phyloP scores from a whole-genome alignment of 768 basidiomycete species.

The Mycena rosella region DNA sequence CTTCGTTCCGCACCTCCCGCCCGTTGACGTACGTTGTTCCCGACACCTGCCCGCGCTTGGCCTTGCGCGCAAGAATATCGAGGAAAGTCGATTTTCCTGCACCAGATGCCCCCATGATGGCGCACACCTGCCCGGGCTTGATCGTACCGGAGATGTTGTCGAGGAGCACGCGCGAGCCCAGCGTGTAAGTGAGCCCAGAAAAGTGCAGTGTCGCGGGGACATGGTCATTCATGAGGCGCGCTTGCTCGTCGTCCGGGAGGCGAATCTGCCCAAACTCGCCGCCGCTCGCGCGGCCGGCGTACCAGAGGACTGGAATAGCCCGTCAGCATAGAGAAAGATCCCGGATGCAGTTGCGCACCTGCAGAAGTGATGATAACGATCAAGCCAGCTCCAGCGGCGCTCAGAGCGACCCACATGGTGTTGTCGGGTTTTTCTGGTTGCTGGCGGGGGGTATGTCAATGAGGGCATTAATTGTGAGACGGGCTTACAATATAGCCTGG shows the following conservation, averaged over 20 bases:
- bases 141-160: slow-evolving; percentile 86
- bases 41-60: slow-evolving; percentile 81
- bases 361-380: slow-evolving; percentile 79
- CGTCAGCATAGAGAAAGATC: slow-evolving; percentile 2
- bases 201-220: slow-evolving; percentile 96
- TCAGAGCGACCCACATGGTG: slow-evolving; percentile 85
- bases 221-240: slow-evolving; percentile 93
- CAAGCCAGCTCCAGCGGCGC: slow-evolving; percentile 81
- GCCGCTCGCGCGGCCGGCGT: slow-evolving; percentile 81
- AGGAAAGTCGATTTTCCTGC: slow-evolving; percentile 97
- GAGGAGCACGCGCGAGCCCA: slow-evolving; percentile 78
- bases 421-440: slow-evolving; percentile 87
- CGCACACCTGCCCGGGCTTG: slow-evolving; percentile 91
- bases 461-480: too few relatives aligned
- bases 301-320: slow-evolving; percentile 78
- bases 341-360: slow-evolving; percentile 51
- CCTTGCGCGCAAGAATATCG: slow-evolving; percentile 93
- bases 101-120: slow-evolving; percentile 97
- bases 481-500: slow-evolving; percentile 86
- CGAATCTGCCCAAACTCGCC: slow-evolving; percentile 80
- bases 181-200: slow-evolving; percentile 82
- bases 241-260: slow-evolving; percentile 84
- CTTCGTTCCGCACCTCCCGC: slow-evolving; percentile 74
- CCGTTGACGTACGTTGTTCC: slow-evolving; percentile 92
- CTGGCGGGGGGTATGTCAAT: slow-evolving; percentile 49